Base-by-base conservation (phyloP, 495 filamentous ascomycete species). In the Aspergillus ostianus region DNA sequence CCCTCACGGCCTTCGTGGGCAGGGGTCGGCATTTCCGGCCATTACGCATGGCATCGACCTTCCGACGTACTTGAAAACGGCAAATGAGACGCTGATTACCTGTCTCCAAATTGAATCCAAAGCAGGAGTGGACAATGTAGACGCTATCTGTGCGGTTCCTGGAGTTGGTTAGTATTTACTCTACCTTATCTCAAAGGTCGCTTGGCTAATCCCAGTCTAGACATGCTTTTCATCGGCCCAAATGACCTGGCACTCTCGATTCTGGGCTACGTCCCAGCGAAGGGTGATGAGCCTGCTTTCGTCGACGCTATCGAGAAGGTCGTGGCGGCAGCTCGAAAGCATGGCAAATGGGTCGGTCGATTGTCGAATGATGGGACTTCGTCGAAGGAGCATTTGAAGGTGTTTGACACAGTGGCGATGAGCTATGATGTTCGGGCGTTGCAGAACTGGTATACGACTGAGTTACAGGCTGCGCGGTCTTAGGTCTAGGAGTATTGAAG, bases 41-140 rank as follows among this genome's bases (percentile, higher is more conserved):
- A 66, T 73, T 27, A 58, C 64, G 0, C 66, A 63, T 47, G 63
- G 63, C 12, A 57, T 66, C 51, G 60, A 60, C 30, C 50, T 59
- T 18, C 47, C 60, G 23, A 63, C 60, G 45, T 94, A 95, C 61
- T 76, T 92, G 41, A 83, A 89, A 65, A 83, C 90, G 57, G 89
- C 90, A n/a, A 93, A 94, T 71, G 81, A 85, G 19, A 80, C 82
- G 36, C 74, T 93, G n/a, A 71, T 92, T 47, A 91, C 87, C n/a
- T 88, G 91, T 69, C 80, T 92, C 27, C 91, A 94, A 75, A 92
- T 95, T 61, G 91, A 95, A 73, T 93, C 91, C 0, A 78, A 77
- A 61, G 86, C 86, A 58, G 90, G 89, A 0, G 74, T 94, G 36
- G 82, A 89, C 0, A 77, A 84, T 53, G 58, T 64, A 19, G 62